phyloP scores from a whole-genome alignment of 1,284 basidiomycete species.

The Cryptococcus jaspeensis region DNA sequence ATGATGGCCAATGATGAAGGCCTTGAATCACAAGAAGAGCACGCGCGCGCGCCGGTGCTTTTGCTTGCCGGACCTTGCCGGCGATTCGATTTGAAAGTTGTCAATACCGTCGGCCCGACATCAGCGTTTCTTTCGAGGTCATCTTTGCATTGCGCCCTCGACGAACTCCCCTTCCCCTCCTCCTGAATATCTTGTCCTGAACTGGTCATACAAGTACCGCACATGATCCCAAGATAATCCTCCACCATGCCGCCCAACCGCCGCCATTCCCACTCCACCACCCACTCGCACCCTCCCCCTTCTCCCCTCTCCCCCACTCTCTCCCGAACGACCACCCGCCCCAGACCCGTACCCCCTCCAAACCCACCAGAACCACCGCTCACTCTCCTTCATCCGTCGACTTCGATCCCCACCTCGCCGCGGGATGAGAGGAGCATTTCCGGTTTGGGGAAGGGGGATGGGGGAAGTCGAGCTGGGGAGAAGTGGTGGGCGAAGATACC shows the following conservation, averaged over 20 bases:
- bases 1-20: too few relatives aligned
- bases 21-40: too few relatives aligned
- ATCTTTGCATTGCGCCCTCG: too few relatives aligned
- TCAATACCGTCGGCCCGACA: too few relatives aligned
- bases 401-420: slow-evolving; percentile 13
- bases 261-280: slow-evolving; percentile 4
- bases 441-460: background rate
- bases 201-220: background rate
- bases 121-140: too few relatives aligned
- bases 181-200: too few relatives aligned
- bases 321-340: slow-evolving; percentile 6
- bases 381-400: slow-evolving; percentile 35
- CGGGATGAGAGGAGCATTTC: background rate
- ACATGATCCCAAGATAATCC: background rate
- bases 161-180: too few relatives aligned
- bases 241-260: background rate
- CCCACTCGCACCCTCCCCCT: slow-evolving; percentile 9
- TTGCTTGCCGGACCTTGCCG: too few relatives aligned
- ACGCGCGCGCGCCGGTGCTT: too few relatives aligned
- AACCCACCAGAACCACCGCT: slow-evolving; percentile 43
- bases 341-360: slow-evolving; percentile 17
- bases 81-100: too few relatives aligned
- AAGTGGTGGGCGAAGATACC: slow-evolving; percentile 12
- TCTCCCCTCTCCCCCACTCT: slow-evolving; percentile 12
- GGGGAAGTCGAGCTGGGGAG: background rate